Base-by-base conservation (phyloP, 1,284 basidiomycete species). In the Coniferiporia weirii region DNA sequence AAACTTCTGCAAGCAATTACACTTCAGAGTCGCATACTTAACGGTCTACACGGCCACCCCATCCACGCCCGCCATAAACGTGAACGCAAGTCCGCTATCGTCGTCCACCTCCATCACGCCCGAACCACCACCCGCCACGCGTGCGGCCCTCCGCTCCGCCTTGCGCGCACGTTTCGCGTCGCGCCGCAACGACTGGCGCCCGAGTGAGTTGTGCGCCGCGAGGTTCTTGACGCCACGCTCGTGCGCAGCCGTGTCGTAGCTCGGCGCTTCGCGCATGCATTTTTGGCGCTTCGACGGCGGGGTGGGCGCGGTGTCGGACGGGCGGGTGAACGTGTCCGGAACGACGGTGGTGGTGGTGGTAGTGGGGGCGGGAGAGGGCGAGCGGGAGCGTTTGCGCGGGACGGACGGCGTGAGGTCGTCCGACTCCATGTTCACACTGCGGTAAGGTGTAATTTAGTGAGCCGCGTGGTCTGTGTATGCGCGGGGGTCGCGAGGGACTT, bases 121-220 rank as follows among this genome's bases (percentile, higher is more conserved):
- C 13, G n/a, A 49, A 27, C 50, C 52, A 38, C 13, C 59, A 36
- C 6, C 61, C 56, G 44, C 56, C 8, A 27, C 46, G 8, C 64
- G 64, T 50, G 47, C 51, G 45, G 52, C 63, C 62, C 65, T 27
- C 59, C 59, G 51, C 35, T 40, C 57, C 32, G 78, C 77, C 65
- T 80, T 80, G 64, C 80, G 74, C 32, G 78, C 79, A 61, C 75
- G 74, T 72, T 86, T 89, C 59, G 79, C 79, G 45, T 83, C 83
- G 66, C 73, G 76, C 72, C 87, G 89, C 63, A 87, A 66, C 60
- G 75, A 71, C 64, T 73, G 76, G 56, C 85, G 72, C 56, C 76
- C 81, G 60, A 87, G 66, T 12, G 85, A 84, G 65, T 87, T 86
- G 54, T 76, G 74, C 52, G 66, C 66, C 13, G 76, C 79, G 76